Percentiles rank a stretch among this genome's conserved stretches.
phyloP scores from a whole-genome alignment of 2,329 filamentous ascomycete species.

The Microcera coccophila region DNA sequence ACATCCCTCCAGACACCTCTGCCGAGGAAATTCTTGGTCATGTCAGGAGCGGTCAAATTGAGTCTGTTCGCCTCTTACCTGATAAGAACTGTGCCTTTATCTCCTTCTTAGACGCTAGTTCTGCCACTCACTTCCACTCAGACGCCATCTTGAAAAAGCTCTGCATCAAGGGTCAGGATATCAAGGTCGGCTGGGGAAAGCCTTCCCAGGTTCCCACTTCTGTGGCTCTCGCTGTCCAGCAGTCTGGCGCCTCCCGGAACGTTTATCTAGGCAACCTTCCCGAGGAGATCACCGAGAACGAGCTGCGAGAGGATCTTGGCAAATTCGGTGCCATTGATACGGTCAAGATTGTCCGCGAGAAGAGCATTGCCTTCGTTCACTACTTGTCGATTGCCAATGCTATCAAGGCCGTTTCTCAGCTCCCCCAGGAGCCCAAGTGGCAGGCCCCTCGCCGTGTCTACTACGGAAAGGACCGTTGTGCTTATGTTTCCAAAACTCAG shows the following conservation, averaged over 20 bases:
- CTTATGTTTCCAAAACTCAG: constrained; percentile 98
- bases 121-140: constrained; percentile 97
- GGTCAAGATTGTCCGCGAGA: constrained; percentile 95
- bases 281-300: constrained; percentile 86
- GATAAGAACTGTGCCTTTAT: constrained; percentile 99
- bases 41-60: constrained; percentile 94
- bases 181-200: constrained; percentile 99
- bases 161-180: constrained; percentile 96
- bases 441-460: constrained; percentile 92
- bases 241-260: constrained; percentile 93
- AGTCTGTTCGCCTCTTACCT: constrained; percentile 92
- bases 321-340: constrained; percentile 97
- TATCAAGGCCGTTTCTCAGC: constrained; percentile 94
- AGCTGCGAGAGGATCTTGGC: constrained; percentile 87
- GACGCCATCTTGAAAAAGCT: constrained; percentile 99
- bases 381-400: constrained; percentile 97
- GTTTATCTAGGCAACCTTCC: constrained; percentile 93
- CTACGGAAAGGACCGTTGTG: constrained; percentile 97
- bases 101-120: constrained; percentile 95
- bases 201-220: constrained; percentile 97
- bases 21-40: constrained; percentile 96
- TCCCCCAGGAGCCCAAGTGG: constrained; percentile 96
- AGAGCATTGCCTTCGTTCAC: constrained; percentile 96
- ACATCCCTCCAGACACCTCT: constrained; percentile 95
- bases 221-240: constrained; percentile 93